Base-by-base conservation (phyloP, 2,329 filamentous ascomycete species). In the Coniella lustricola region DNA sequence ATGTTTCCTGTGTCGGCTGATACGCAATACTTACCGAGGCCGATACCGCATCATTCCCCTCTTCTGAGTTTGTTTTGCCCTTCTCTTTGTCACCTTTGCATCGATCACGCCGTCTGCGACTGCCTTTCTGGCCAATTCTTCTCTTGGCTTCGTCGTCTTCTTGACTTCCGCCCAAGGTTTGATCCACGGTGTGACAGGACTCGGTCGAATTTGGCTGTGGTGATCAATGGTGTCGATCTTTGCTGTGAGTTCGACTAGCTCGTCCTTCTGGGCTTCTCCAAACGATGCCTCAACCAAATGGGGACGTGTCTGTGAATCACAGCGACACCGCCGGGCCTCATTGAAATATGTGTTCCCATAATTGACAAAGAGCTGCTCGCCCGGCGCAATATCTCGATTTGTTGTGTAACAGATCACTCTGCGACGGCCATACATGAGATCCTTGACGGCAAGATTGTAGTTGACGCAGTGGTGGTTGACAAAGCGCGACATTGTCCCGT, bases 401-500 rank as follows among this genome's bases (percentile, higher is more conserved):
- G 49, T 34, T 7, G 8, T 31, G 21, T 39, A 50, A 3, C 21
- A 10, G 3, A 50, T 5, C 32, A 37, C 40, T 34, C 17, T 48
- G 25, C 38, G 44, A 33, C 44, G 39, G 18, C 44, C 49, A 17
- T 50, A 48, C 20, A 34, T 44, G 22, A 44, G 2, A 5, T 25
- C 25, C 5, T 29, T 17, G 9, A 44, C 48, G 7, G 34, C 25
- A 17, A 46, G 14, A 39, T 47, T 50, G 25, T 32, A 46, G 12
- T 25, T 16, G 9, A 25, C 20, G 33, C 48, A 46, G 25, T 34
- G 43, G 20, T 50, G 43, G 25, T 50, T 43, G 20, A 39, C 29
- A 17, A 50, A 47, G 14, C 44, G 38, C 9, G 33, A n/a, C 31
- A 50, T 29, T 17, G 43, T 48, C 14, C 49, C 39, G 20, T 44